Evolutionary conservation across 2,329 filamentous ascomycete genomes (phyloP), one percentile per base, ranked within the genome.

Genomic region (Elsinoe batatas): DNA sequence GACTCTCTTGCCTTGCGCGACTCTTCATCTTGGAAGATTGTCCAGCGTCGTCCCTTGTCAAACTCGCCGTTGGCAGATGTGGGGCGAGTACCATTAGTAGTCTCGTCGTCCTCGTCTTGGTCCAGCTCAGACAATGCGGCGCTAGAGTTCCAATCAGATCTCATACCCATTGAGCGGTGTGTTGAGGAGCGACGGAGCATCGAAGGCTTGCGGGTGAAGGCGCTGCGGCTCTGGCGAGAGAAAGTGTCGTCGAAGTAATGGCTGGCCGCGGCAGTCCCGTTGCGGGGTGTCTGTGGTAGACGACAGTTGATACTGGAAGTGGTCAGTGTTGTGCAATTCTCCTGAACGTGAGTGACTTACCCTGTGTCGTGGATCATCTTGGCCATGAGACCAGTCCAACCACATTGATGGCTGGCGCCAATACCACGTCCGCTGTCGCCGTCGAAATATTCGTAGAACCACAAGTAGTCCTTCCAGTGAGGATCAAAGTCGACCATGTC

Each of bases 391-490:
- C 91, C 91, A 36, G 91, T 96, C 91, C 93, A 97, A 50, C 91
- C 91, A 67, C 89, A 95, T 71, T 97, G 93, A 71, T 97, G 93
- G 47, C 85, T 91, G 36, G 91, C 89, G 57, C 91, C 91, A 1
- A 97, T 79, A 13, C 93, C 91, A 62, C 90, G 85, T 12, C 91
- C 91, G 51, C 78, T 84, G 68, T 97, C 91, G 37, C 90, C 91
- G 67, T 97, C 91, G 67, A 97, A 97, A 77, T 94, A 97, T 69
- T 97, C 91, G 68, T 95, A 87, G 78, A 95, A 97, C 88, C 89
- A 96, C 64, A 97, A 76, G 65, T 91, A 82, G 65, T 94, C 91
- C 69, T 86, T 91, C 91, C 91, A 97, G 70, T 95, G 77, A 20
- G 88, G 84, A 66, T 97, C 90, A 65, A 87, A 95, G 72, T 97